Evolutionary conservation across 257 asterid species (phyloP).

Genomic region (Jaltomata sinuosa): DNA sequence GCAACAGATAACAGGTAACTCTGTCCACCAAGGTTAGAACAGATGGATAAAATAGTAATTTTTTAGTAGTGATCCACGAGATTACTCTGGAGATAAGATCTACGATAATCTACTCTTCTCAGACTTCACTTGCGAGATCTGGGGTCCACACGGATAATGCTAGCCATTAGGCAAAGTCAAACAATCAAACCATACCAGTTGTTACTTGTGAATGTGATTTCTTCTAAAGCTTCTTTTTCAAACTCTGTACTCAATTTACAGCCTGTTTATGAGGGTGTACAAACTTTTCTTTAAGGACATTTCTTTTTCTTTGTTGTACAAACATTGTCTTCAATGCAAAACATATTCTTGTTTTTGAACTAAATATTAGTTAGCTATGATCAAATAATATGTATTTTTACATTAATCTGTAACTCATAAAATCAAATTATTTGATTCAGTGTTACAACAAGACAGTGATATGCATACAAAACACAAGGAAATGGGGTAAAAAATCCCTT

Average conservation of each 20-base stretch:
- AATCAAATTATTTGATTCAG: background rate
- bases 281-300: background rate
- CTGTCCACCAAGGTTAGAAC: no score
- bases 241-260: background rate
- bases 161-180: background rate
- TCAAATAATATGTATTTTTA: background rate
- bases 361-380: background rate
- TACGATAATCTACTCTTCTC: background rate
- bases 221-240: background rate
- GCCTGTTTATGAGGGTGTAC: background rate
- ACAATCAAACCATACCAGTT: background rate
- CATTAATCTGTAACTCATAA: background rate
- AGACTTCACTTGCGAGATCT: background rate
- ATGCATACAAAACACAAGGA: no score
- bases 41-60: no score
- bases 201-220: background rate
- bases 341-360: background rate
- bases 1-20: no score
- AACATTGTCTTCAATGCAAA: background rate
- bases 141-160: background rate
- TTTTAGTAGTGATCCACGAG: conserved; percentile 6
- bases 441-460: no score
- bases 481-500: no score
- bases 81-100: background rate
- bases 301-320: background rate